A percentile compares a stretch with the other conserved stretches of the same genome.
phyloP scores from a whole-genome alignment of 2,329 filamentous ascomycete species.

The Piedraia hortae region DNA sequence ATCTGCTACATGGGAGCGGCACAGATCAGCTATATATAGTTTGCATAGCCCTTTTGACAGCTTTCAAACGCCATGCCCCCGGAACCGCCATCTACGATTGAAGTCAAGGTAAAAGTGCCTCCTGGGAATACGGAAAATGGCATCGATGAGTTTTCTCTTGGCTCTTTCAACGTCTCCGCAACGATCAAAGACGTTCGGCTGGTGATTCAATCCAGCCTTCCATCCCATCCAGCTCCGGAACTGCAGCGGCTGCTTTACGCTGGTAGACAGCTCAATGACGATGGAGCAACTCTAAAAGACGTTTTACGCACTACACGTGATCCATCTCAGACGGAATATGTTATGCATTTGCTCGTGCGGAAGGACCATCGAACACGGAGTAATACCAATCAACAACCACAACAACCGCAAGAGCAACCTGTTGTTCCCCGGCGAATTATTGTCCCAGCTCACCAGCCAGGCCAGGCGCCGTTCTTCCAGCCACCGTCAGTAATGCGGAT shows the following conservation, averaged over 20 bases:
- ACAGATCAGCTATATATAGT: too few species aligned
- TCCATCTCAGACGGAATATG: conserved; percentile 13
- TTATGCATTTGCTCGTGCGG: conserved; percentile 11
- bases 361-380: neutral
- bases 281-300: conserved; percentile 20
- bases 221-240: conserved; percentile 17
- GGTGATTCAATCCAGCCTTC: conserved; percentile 23
- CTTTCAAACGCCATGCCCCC: too few species aligned
- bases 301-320: conserved; percentile 25
- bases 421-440: neutral
- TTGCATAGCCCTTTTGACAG: too few species aligned
- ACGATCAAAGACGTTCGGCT: conserved; percentile 26
- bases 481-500: too few species aligned
- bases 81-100: conserved; percentile 9
- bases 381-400: neutral
- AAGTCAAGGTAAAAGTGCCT: conserved; percentile 11
- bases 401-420: neutral
- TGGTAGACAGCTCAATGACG: conserved; percentile 24
- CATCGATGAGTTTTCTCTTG: conserved; percentile 8
- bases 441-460: too few species aligned
- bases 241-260: conserved; percentile 30
- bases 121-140: conserved; percentile 8
- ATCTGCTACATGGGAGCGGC: too few species aligned
- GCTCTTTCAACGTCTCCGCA: conserved; percentile 8
- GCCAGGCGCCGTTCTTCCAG: too few species aligned